Conservation (phyloP, 148 eudicot genomes). For the Suaeda aralocaspica region DNA sequence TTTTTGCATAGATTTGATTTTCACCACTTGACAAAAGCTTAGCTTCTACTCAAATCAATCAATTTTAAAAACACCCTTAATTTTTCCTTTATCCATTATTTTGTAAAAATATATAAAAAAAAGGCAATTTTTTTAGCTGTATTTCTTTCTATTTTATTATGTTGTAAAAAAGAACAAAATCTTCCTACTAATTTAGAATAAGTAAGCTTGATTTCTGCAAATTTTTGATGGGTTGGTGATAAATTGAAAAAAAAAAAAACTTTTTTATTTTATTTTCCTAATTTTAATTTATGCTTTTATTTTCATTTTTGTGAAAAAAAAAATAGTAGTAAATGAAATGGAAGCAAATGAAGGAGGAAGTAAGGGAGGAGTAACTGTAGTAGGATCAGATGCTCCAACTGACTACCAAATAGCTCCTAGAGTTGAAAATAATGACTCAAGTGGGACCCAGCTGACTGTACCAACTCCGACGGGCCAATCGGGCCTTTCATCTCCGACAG, state of each 20-base stretch:
- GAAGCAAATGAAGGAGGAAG: conserved; percentile 45
- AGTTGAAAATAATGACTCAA: conserved; percentile 23
- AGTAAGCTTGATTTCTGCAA: background rate
- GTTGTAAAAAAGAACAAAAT: background rate
- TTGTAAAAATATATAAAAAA: background rate
- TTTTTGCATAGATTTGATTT: conserved; percentile 22
- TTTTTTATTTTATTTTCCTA: background rate
- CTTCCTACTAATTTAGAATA: background rate
- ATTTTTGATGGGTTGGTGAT: conserved; percentile 17
- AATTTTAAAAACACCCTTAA: background rate
- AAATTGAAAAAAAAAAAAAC: background rate
- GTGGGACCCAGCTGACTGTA: conserved; percentile 28
- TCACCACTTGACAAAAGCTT: conserved; percentile 24
- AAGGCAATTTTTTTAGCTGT: conserved; percentile 7
- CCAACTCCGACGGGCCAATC: conserved; percentile 32
- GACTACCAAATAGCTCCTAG: conserved; percentile 73
- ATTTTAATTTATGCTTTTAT: background rate
- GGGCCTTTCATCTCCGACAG: conserved; percentile 23
- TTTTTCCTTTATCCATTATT: background rate
- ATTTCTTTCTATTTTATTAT: conserved; percentile 2
- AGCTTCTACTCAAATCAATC: conserved; percentile 40
- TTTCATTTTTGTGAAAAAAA: background rate
- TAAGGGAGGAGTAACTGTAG: conserved; percentile 76
- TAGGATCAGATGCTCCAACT: conserved; percentile 90
- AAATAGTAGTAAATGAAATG: conserved; percentile 28